Evolutionary conservation across 345 rosid genomes (phyloP).

Genomic region (Eucalyptus caleyi): DNA sequence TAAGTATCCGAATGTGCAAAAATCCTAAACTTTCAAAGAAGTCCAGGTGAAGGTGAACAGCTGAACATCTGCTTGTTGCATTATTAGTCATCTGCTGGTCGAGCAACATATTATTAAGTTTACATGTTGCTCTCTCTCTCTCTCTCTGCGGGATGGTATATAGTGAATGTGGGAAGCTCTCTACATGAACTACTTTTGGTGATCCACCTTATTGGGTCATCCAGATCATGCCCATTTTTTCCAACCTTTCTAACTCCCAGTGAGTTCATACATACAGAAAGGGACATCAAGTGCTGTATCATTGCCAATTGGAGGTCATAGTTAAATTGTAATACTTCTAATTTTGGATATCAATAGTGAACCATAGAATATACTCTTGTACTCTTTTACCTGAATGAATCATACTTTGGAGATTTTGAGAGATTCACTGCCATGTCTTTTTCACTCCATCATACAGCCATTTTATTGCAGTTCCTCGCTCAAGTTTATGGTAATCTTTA

Average conservation of each 20-base stretch:
- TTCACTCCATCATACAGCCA: background rate
- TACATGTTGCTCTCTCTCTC: background rate
- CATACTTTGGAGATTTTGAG: background rate
- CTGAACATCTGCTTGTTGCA: background rate
- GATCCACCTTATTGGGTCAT: background rate
- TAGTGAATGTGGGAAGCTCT: background rate
- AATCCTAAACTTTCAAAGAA: constrained; percentile 63
- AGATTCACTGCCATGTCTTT: background rate
- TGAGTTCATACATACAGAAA: background rate
- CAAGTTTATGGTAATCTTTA: background rate
- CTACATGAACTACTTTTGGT: background rate
- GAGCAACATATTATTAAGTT: background rate
- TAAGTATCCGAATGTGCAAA: constrained; percentile 79
- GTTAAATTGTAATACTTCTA: background rate
- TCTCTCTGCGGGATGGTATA: background rate
- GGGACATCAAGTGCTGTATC: background rate
- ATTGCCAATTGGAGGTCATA: background rate
- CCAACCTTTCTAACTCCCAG: background rate
- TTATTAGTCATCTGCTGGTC: background rate
- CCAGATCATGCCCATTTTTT: background rate
- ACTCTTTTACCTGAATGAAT: background rate
- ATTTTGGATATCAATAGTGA: background rate
- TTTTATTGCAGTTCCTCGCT: background rate
- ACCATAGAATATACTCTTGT: background rate
- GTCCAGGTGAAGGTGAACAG: constrained; percentile 18